Base-by-base conservation (phyloP, 257 asterid genomes). In the Nicotiana undulata region DNA sequence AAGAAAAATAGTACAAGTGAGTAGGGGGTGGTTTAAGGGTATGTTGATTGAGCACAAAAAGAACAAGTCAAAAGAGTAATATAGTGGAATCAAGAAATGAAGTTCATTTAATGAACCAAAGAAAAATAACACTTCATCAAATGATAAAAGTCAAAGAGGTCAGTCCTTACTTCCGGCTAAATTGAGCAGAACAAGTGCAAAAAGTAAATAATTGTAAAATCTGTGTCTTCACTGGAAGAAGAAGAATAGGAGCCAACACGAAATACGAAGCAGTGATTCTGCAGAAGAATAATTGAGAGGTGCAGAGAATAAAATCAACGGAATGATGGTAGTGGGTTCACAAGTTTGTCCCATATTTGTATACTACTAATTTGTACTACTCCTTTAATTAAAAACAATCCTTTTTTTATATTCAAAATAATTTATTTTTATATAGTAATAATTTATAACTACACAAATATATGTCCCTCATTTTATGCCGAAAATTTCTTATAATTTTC, bases 141-240 rank as follows among this genome's bases (percentile, higher is more conserved):
- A 52, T 24, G 53, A 72, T 2, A 24, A 72, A 72, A 13, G 22
- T 3, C 75, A 5, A 84, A 64, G 53, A 64, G 81, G 37, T 0
- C 20, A 26, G 18, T 49, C 16, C 40, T 24, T 46, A 49, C 79
- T 9, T 44, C 24, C 76, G 55, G 6, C 20, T 66, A 55, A 34
- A 22, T 72, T 3, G 58, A 24, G 40, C 15, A 51, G 17, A 51
- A 51, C 55, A 51, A 51, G 55, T 51, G 17, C 55, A 51, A 51
- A 13, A 1, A 51, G 55, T 1, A 10, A 10, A 51, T 51, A 51
- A 51, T 12, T 3, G 55, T 51, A 13, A 4, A 83, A 81, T 22
- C 84, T 82, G 88, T 76, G 84, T 89, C 89, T 85, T 77, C 75
- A 85, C 86, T 83, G 86, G 85, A 87, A 84, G 60, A 67, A 49